These are phyloP conservation scores for barley (Hordeum vulgare) DNA, from an alignment of 176 grass and related monocot species.

Conservation along the genomic window MorexV3_pseudomolecules_assembly NC_058522.1:485535165-485535664, in stretches of 20 bases:
- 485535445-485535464: background rate
- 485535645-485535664: background rate
- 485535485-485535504: background rate
- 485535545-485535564: background rate
- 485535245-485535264: background rate
- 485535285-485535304: background rate
- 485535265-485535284: background rate
- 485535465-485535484: background rate
- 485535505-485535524: background rate
- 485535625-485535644: too few relatives aligned
- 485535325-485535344: background rate
- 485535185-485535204: background rate
- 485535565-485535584: background rate
- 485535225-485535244: background rate
- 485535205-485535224: background rate
- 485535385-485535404: background rate
- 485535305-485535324: background rate
- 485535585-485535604: background rate
- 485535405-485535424: background rate
- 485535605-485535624: too few relatives aligned
- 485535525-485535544: background rate
- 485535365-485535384: background rate
- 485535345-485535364: background rate
- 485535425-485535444: slow-evolving; percentile 6
- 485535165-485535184: background rate